phyloP scores from a whole-genome alignment of 1,284 basidiomycete species.

The Singerocomus rubriflavus region DNA sequence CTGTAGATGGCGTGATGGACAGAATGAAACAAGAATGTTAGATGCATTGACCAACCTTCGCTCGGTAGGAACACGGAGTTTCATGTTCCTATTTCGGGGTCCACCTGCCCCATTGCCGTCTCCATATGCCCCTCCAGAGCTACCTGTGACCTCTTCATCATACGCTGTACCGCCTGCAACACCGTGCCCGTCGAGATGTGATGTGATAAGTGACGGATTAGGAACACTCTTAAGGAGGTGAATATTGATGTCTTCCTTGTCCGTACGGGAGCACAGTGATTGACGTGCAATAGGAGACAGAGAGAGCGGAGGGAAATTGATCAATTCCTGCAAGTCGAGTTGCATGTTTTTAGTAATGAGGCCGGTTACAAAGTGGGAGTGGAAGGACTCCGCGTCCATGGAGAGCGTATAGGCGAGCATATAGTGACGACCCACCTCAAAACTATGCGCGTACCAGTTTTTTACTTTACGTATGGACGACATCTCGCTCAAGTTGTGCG shows the following conservation, averaged over 20 bases:
- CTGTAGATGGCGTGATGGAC: constrained; percentile 38
- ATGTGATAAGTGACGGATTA: constrained; percentile 53
- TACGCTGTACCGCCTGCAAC: constrained; percentile 10
- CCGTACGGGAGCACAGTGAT: constrained; percentile 55
- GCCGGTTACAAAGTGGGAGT: not conserved
- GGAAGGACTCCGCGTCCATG: not conserved
- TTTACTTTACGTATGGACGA: constrained; percentile 93
- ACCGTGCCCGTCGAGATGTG: constrained; percentile 27
- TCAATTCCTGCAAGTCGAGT: constrained; percentile 65
- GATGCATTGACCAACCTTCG: constrained; percentile 46
- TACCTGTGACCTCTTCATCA: constrained; percentile 6
- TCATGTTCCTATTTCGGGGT: constrained; percentile 42
- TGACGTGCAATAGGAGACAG: constrained; percentile 68
- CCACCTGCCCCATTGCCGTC: constrained; percentile 29
- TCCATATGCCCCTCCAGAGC: constrained; percentile 17
- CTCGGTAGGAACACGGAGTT: constrained; percentile 72
- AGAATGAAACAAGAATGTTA: constrained; percentile 4
- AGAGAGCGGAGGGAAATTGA: constrained; percentile 76
- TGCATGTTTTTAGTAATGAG: not conserved
- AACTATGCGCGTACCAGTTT: constrained; percentile 99
- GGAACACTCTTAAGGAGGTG: constrained; percentile 64
- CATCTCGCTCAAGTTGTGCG: constrained; percentile 91
- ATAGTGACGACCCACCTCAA: constrained; percentile 66
- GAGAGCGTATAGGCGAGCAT: not conserved
- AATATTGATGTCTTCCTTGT: constrained; percentile 23